phyloP scores from a whole-genome alignment of 1,139 yeast genomes.

The Blastobotrys arbuscula region DNA sequence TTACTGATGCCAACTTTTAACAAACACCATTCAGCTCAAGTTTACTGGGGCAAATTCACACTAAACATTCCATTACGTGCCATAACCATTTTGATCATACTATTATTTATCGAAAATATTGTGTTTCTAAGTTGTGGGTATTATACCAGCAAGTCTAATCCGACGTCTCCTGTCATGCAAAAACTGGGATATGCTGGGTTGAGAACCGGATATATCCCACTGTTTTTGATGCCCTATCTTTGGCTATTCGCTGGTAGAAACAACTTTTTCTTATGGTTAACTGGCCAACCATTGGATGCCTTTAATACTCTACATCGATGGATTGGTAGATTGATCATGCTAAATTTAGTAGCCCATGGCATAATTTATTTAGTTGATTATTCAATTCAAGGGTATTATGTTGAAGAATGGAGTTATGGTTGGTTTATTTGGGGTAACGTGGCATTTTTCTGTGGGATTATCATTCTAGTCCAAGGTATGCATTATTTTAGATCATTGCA shows the following conservation, averaged over 20 bases:
- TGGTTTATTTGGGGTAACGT: slow-evolving; percentile 31
- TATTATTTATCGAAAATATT: slow-evolving; percentile 41
- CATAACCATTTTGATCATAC: slow-evolving; percentile 44
- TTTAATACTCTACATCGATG: slow-evolving; percentile 58
- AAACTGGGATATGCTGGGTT: slow-evolving; percentile 39
- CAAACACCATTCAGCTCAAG: slow-evolving; percentile 10
- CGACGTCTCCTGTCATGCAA: slow-evolving; percentile 15
- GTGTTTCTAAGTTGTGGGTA: slow-evolving; percentile 39
- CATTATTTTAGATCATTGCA: slow-evolving; percentile 15
- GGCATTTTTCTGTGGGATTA: slow-evolving; percentile 14
- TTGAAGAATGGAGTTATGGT: slow-evolving; percentile 19
- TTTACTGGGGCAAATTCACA: slow-evolving; percentile 18
- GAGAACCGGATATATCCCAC: slow-evolving; percentile 51
- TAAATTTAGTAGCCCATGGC: slow-evolving; percentile 32
- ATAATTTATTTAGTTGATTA: neutral
- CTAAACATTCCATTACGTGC: slow-evolving; percentile 53
- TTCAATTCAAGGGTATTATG: neutral
- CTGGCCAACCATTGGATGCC: slow-evolving; percentile 58
- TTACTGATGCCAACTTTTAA: slow-evolving; percentile 11
- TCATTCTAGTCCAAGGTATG: slow-evolving; percentile 18
- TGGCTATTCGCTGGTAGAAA: slow-evolving; percentile 55
- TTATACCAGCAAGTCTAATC: slow-evolving; percentile 31
- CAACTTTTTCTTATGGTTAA: slow-evolving; percentile 50
- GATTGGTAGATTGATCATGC: slow-evolving; percentile 47
- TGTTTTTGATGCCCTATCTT: slow-evolving; percentile 48